phyloP scores from a whole-genome alignment of 495 filamentous ascomycete genomes.

The Rostrohypoxylon terebratum region DNA sequence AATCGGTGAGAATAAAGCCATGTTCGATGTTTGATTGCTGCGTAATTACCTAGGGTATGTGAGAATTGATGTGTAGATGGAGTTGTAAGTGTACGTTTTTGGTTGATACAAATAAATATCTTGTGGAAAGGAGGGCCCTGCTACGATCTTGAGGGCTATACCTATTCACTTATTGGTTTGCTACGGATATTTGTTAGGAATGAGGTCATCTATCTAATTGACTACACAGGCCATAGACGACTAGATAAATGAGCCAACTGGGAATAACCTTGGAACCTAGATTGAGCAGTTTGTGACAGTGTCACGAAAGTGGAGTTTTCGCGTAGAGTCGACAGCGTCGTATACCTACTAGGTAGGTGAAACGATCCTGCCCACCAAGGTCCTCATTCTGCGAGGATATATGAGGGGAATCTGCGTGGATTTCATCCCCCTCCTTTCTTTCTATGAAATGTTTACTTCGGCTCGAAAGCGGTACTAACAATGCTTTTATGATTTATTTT shows the following conservation, averaged over 20 bases:
- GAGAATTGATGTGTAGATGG: too few relatives aligned
- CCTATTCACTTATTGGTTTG: neutral
- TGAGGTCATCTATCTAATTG: neutral
- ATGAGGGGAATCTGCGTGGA: neutral
- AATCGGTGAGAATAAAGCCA: conserved; percentile 1
- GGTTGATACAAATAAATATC: too few relatives aligned
- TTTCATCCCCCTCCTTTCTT: neutral
- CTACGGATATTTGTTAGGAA: neutral
- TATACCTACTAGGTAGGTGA: neutral
- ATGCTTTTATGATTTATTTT: neutral
- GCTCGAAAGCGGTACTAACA: neutral
- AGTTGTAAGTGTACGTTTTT: too few relatives aligned
- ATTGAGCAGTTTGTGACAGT: neutral
- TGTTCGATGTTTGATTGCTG: neutral
- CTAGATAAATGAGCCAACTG: neutral
- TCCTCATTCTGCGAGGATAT: conserved; percentile 11
- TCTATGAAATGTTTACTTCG: neutral
- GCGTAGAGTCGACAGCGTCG: neutral
- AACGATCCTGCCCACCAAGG: conserved; percentile 14
- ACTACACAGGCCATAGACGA: neutral
- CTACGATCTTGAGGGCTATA: neutral
- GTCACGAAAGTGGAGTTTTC: neutral
- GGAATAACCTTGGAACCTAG: neutral
- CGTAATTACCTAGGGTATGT: too few relatives aligned
- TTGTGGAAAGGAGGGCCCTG: neutral